A percentile compares a stretch with the other conserved stretches of the same genome.
phyloP scores from a whole-genome alignment of 768 basidiomycete species.

The Trichaptum fuscoviolaceum region DNA sequence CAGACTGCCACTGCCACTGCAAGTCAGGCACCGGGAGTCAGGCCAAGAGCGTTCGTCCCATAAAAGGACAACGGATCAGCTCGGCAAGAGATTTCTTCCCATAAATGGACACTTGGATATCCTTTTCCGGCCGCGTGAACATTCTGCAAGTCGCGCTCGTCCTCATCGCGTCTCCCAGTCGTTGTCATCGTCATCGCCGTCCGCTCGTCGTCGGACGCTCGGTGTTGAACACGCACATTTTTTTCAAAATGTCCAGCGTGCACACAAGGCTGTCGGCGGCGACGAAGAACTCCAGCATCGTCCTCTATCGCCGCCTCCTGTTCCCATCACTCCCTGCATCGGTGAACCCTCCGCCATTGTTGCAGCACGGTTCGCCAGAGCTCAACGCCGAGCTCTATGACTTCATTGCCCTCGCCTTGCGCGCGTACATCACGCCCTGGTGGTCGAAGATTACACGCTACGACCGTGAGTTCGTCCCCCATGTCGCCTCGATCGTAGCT shows the following conservation, averaged over 20 bases:
- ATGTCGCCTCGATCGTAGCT: slow-evolving; percentile 55
- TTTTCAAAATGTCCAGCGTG: slow-evolving; percentile 8
- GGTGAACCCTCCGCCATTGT: slow-evolving; percentile 47
- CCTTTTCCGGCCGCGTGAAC: not conserved
- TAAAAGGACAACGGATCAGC: not conserved
- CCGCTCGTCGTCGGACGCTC: not conserved
- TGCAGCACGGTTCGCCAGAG: slow-evolving; percentile 38
- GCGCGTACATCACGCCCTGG: slow-evolving; percentile 80
- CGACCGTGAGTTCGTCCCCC: slow-evolving; percentile 77
- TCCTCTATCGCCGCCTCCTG: slow-evolving; percentile 54
- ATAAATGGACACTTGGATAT: not conserved
- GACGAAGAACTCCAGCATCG: slow-evolving; percentile 15
- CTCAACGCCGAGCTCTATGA: slow-evolving; percentile 71
- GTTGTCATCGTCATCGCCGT: not conserved
- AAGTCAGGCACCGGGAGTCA: not conserved
- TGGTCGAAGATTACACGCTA: slow-evolving; percentile 80
- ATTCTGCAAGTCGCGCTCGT: not conserved
- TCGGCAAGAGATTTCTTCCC: not conserved
- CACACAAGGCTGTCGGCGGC: slow-evolving; percentile 16
- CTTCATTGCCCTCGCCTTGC: slow-evolving; percentile 70
- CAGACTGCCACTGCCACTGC: slow-evolving; percentile 2
- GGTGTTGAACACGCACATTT: not conserved
- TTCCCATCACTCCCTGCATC: slow-evolving; percentile 47
- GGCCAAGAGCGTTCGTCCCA: not conserved
- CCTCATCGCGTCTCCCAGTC: not conserved